Evolutionary conservation across 768 basidiomycete genomes (phyloP), one percentile per base, ranked within the genome.

Genomic region (Krasilnikovozyma curviuscula): DNA sequence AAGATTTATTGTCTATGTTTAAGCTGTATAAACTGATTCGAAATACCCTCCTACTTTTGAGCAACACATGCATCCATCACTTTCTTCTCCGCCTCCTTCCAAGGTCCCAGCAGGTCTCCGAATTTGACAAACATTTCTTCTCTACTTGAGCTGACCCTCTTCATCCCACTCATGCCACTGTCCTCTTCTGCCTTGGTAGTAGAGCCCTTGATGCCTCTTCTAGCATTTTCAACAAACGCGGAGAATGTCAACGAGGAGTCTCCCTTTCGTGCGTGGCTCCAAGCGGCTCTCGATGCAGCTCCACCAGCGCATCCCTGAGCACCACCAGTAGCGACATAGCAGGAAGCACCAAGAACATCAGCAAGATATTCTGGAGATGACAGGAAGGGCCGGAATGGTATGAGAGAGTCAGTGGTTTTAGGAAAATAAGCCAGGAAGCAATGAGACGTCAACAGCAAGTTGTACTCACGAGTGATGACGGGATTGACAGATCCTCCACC

Each of bases 301-400:
- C 49, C 49, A 24, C 40, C 39, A 16, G 49, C 49, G 21, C 49
- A 50, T 1, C 49, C 49, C 21, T 50, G 49, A 21, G 49, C 43
- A 0, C 43, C 44, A 7, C 49, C 49, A 1, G 35, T 40, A 9
- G 49, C 34, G 37, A 45, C 30, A 31, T 40, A 50, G 21, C 12
- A 37, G 12, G 18, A 30, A 19, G 23, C 29, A 45, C 49, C 49
- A 3, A 50, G 9, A 19, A 50, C 24, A 32, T 45, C 44, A 1
- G 49, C 35, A 1, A 50, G 30, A 5, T 45, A 27, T 2, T 43
- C 41, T n/a, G n/a, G n/a, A n/a, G n/a, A n/a, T n/a, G n/a, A n/a
- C n/a, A n/a, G n/a, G n/a, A n/a, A n/a, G n/a, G n/a, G n/a, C n/a
- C n/a, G n/a, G n/a, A n/a, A n/a, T n/a, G n/a, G n/a, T n/a, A n/a